Evolutionary conservation across 148 eudicot species (phyloP).

Genomic region (Pouteria glomerata): DNA sequence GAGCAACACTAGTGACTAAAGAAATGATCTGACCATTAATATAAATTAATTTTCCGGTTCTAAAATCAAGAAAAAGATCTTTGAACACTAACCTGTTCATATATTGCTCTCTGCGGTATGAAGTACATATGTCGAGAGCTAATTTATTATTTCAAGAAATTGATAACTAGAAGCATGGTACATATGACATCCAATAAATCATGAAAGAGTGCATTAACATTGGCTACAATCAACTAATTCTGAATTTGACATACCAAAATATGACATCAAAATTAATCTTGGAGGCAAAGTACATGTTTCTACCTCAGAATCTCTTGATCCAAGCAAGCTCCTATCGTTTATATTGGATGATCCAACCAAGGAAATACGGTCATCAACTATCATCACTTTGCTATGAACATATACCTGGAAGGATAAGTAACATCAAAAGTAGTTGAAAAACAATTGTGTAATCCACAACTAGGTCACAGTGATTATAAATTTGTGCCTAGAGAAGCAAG

Average conservation of each 20-base stretch:
- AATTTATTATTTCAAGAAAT: background rate
- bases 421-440: conserved; percentile 3
- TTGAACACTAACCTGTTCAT: background rate
- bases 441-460: background rate
- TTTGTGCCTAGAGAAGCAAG: background rate
- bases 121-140: conserved; percentile 2
- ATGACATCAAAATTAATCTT: background rate
- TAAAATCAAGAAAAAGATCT: background rate
- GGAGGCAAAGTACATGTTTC: background rate
- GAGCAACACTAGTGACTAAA: background rate
- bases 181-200: background rate
- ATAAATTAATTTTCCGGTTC: background rate
- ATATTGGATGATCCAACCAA: conserved; percentile 93
- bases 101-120: background rate
- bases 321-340: conserved; percentile 95
- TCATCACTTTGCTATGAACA: conserved; percentile 97
- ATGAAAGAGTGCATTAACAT: background rate
- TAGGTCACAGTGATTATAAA: background rate
- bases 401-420: conserved; percentile 56
- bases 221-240: background rate
- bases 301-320: conserved; percentile 98
- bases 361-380: conserved; percentile 68
- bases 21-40: background rate
- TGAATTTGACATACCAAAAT: background rate
- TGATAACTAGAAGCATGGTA: background rate